Base-by-base conservation (phyloP, 1,284 basidiomycete species). In the Ustilago trichophora region DNA sequence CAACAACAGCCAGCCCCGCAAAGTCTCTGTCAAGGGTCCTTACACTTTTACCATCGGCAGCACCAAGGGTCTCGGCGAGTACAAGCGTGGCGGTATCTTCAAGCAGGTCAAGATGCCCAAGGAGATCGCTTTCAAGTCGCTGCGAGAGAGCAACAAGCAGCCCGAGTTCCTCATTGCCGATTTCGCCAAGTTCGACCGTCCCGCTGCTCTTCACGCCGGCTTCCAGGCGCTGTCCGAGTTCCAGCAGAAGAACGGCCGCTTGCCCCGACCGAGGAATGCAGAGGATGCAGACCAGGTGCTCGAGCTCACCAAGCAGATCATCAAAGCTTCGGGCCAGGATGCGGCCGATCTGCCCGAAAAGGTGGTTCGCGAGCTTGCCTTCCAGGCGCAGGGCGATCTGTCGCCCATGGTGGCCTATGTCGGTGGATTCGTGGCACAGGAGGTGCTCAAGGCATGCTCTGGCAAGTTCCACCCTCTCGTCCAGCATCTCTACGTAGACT, bases 21-120 rank as follows among this genome's bases (percentile, higher is more conserved):
- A 94, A 82, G 84, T 99, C 44, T 86, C 90, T 9, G 92, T 97
- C 72, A 98, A 97, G 82, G 96, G 85, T 82, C 78, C 78, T 13
- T 80, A 81, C 60, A 78, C 78, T 3, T 80, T 81, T 63, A 70
- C 78, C 18, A 80, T 81, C 41, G 79, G 77, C 68, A 84, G 80
- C 66, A 81, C 79, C 9, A 57, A 71, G 24, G 59, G 70, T 11
- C 68, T 79, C 12, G 86, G 89, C 46, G 86, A 88, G 41, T 98
- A 98, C 85, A 88, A 89, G 77, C 84, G 88, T 26, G 96, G 94
- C 27, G 96, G 96, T 44, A 90, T 95, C 72, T 99, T 98, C 82
- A 94, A 92, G 15, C 96, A 99, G 83, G 93, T 98, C 77, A 99
- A 98, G 85, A 94, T 96, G 93, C 96, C 96, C 19, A 97, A 96